Conservation (phyloP, 2,329 filamentous ascomycete species). For the Colletotrichum spinosum region DNA sequence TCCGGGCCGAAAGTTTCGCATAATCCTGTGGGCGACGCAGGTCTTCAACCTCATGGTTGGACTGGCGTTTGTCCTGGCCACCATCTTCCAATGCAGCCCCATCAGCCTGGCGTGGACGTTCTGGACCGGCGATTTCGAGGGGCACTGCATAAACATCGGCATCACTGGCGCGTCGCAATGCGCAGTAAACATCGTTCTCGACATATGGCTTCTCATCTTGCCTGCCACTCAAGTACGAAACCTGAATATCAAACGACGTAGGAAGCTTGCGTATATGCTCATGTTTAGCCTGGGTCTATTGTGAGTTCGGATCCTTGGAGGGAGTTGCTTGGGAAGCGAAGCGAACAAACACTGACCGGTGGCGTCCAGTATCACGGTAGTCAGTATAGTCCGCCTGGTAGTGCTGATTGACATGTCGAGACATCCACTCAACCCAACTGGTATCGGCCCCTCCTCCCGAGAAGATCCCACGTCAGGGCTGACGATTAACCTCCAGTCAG, state of each 20-base stretch:
- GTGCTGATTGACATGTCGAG: background rate
- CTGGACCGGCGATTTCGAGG: background rate
- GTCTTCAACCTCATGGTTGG: constrained; percentile 6
- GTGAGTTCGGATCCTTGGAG: too few species aligned
- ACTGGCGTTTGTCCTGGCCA: constrained; percentile 46
- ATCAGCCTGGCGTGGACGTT: background rate
- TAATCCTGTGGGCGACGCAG: constrained; percentile 39
- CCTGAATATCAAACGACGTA: background rate
- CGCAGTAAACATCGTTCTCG: background rate
- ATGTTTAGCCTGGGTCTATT: constrained; percentile 19
- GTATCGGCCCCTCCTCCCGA: too few species aligned
- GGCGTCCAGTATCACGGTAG: background rate
- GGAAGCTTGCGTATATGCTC: background rate
- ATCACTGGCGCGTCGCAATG: background rate
- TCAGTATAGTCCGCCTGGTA: background rate
- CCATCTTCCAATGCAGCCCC: constrained; percentile 42
- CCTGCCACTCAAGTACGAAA: background rate
- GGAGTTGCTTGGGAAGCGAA: too few species aligned
- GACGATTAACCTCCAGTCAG: constrained; percentile 41
- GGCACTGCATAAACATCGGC: background rate
- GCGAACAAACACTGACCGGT: too few species aligned
- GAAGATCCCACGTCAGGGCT: too few species aligned
- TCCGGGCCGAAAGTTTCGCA: constrained; percentile 44
- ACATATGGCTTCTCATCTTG: constrained; percentile 15
- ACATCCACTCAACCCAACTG: constrained; percentile 2